Conservation (phyloP, 345 rosid genomes). For the Eucalyptus shirleyi region DNA sequence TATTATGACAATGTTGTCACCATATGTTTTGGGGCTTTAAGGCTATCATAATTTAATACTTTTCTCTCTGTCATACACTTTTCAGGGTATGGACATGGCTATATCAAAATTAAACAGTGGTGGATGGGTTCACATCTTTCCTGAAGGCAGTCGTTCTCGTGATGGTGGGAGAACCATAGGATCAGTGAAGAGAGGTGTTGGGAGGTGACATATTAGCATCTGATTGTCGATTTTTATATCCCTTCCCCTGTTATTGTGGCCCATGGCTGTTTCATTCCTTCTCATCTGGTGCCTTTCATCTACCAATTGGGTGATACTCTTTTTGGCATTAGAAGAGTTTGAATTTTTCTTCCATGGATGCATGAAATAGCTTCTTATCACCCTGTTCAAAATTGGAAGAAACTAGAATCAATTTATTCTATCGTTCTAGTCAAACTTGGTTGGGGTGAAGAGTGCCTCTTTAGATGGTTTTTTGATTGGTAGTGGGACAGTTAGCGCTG, state of each 20-base stretch:
- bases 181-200: constrained; percentile 85
- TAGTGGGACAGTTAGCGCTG: background rate
- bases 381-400: background rate
- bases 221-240: background rate
- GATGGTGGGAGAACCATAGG: constrained; percentile 92
- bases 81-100: constrained; percentile 96
- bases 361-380: background rate
- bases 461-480: background rate
- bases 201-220: constrained; percentile 39
- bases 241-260: background rate
- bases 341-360: background rate
- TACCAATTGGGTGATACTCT: background rate
- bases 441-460: background rate
- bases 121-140: constrained; percentile 98
- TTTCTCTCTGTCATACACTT: background rate
- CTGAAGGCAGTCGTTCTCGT: constrained; percentile 91
- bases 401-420: background rate
- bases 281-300: background rate
- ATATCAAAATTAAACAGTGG: constrained; percentile 78
- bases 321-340: background rate
- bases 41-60: background rate
- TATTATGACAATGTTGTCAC: background rate
- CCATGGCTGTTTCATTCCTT: background rate
- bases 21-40: background rate
- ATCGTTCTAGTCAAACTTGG: background rate